Percentiles rank a stretch among this genome's conserved stretches.
These are phyloP conservation scores for Annulohypoxylon nitens DNA, from an alignment of 495 filamentous ascomycete species.

Conservation along the genomic window DNA sequence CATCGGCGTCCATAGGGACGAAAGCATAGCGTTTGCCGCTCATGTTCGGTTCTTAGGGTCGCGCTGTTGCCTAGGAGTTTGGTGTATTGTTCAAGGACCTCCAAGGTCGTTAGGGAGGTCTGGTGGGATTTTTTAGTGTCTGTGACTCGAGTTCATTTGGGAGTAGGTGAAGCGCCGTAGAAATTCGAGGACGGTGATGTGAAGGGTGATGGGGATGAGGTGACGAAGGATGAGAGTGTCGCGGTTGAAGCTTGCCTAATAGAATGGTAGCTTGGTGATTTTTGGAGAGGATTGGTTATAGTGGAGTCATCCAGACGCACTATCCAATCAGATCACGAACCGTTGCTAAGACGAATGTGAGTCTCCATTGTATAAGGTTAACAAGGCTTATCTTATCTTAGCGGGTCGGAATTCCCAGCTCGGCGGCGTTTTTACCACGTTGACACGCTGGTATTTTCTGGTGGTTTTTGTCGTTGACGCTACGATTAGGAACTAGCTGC, in stretches of 20 bases:
- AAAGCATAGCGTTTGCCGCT: constrained; percentile 80
- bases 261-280: constrained; percentile 16
- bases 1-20: constrained; percentile 85
- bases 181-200: background rate
- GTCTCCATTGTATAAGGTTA: constrained; percentile 38
- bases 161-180: background rate
- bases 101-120: background rate
- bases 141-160: background rate
- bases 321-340: constrained; percentile 27
- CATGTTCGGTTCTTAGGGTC: constrained; percentile 48
- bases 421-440: constrained; percentile 35
- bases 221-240: background rate
- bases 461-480: background rate
- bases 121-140: background rate
- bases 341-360: background rate
- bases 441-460: constrained; percentile 45
- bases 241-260: background rate
- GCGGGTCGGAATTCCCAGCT: constrained; percentile 21
- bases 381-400: constrained; percentile 43
- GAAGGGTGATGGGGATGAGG: constrained; percentile 5
- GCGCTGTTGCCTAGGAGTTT: background rate
- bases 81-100: background rate
- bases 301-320: background rate
- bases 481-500: constrained; percentile 6
- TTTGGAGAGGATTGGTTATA: background rate